A percentile compares a stretch with the other conserved stretches of the same genome.
Evolutionary conservation across 768 basidiomycete species (phyloP).

Genomic region (Calocera viscosa): DNA sequence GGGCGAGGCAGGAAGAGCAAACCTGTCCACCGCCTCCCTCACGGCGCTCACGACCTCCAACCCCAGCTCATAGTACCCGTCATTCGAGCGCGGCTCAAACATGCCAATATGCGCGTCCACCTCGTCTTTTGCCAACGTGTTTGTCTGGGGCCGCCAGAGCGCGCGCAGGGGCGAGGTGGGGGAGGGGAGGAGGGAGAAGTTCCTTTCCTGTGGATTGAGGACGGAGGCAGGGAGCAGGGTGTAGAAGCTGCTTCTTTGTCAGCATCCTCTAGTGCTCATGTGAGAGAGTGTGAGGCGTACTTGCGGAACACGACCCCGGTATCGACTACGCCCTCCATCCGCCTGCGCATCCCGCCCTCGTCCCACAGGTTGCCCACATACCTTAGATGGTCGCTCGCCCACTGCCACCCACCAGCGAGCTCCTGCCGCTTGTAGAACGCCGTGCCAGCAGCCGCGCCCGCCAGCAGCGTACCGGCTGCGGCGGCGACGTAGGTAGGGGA

Average conservation of each 20-base stretch:
- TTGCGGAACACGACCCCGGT: slow-evolving; percentile 59
- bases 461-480: slow-evolving; percentile 50
- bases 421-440: slow-evolving; percentile 75
- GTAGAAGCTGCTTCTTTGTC: slow-evolving; percentile 61
- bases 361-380: slow-evolving; percentile 84
- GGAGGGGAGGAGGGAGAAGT: slow-evolving; percentile 66
- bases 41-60: slow-evolving; percentile 43
- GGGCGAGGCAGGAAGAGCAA: neutral
- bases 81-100: slow-evolving; percentile 70
- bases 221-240: slow-evolving; percentile 64
- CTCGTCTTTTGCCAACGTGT: slow-evolving; percentile 60
- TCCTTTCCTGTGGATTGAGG: slow-evolving; percentile 41
- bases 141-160: slow-evolving; percentile 53
- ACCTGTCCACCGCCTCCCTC: slow-evolving; percentile 22
- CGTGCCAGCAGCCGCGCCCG: slow-evolving; percentile 72
- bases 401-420: slow-evolving; percentile 52
- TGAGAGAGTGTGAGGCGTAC: slow-evolving; percentile 28
- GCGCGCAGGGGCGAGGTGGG: slow-evolving; percentile 33
- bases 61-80: slow-evolving; percentile 82
- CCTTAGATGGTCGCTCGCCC: slow-evolving; percentile 79
- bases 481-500: slow-evolving; percentile 44
- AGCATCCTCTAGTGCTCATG: slow-evolving; percentile 2
- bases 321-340: slow-evolving; percentile 51
- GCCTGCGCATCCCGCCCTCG: slow-evolving; percentile 43
- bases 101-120: slow-evolving; percentile 78